Base-by-base conservation (phyloP, 495 filamentous ascomycete genomes). In the Penicillium steckii region DNA sequence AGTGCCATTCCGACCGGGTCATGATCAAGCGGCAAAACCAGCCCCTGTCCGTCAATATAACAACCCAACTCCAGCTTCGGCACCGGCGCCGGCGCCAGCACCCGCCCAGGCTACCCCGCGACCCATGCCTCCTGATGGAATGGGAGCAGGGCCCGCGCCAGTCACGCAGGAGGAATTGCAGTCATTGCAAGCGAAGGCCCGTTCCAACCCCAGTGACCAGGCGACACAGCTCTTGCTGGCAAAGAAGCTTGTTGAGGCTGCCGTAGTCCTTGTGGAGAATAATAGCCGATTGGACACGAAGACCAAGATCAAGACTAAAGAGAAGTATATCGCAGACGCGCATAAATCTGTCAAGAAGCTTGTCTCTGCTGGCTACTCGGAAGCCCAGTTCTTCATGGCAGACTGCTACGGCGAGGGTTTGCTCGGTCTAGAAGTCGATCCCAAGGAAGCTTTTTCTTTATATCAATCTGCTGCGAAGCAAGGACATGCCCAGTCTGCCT, bases 381-480 rank as follows among this genome's bases (percentile, higher is more conserved):
- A 96, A 9, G 94, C 94, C 21, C 93, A 93, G 78, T 98, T 98
- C 72, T 95, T 89, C 63, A 72, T 96, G 25, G 94, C 92, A 9
- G 93, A 97, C 66, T 91, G 87, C 67, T 85, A 92, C 45, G 94
- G 91, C 17, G 83, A 88, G 48, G 91, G 92, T 23, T 53, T 62
- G 2, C 64, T 90, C 1, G 87, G 84, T 18, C 74, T 90, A 23
- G 84, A 91, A 53, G 73, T 80, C 0, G 93, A 97, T 57, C 80
- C 87, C 30, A 92, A 91, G 59, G 90, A 96, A 70, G 94, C 94
- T 0, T 98, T 95, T 70, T 80, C 80, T 12, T 78, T 97, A 4
- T 98, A 98, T 58, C 93, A 96, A 66, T 89, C 91, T 3, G 91
- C 93, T 13, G 94, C 93, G 3, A 98, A 97, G 66, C 70, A 81